These are phyloP conservation scores for Penicillium psychrosexuale DNA, from an alignment of 2,329 filamentous ascomycete species.

Conservation along the genomic window DNA sequence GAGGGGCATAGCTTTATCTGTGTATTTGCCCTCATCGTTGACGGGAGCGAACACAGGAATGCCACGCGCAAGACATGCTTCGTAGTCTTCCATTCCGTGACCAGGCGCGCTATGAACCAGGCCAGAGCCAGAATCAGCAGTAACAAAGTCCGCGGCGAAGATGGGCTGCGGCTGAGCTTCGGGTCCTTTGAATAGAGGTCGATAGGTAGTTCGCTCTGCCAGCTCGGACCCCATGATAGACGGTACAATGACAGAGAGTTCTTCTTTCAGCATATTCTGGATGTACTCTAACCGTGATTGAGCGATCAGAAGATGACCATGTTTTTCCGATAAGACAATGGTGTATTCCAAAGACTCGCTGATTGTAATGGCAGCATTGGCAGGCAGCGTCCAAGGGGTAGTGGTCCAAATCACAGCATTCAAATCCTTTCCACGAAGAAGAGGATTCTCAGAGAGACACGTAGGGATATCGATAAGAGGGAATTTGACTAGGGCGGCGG, in stretches of 20 bases:
- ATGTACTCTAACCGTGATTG: slow-evolving; percentile 64
- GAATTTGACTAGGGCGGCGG: slow-evolving; percentile 69
- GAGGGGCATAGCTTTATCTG: slow-evolving; percentile 70
- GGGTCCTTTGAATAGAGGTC: slow-evolving; percentile 64
- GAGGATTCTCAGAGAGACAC: slow-evolving; percentile 41
- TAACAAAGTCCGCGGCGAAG: slow-evolving; percentile 84
- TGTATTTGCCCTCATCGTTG: slow-evolving; percentile 77
- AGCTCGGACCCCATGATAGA: slow-evolving; percentile 65
- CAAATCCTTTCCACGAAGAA: slow-evolving; percentile 51
- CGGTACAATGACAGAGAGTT: slow-evolving; percentile 51
- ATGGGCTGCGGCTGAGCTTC: slow-evolving; percentile 62
- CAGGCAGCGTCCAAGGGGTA: slow-evolving; percentile 94
- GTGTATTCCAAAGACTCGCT: slow-evolving; percentile 71
- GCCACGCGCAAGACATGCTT: slow-evolving; percentile 67
- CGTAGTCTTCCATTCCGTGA: slow-evolving; percentile 95
- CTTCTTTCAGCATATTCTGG: slow-evolving; percentile 50
- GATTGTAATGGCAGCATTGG: slow-evolving; percentile 85
- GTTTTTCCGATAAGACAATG: slow-evolving; percentile 56
- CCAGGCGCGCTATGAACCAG: slow-evolving; percentile 94
- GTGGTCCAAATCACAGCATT: slow-evolving; percentile 97
- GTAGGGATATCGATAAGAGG: slow-evolving; percentile 56
- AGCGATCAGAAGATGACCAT: slow-evolving; percentile 68
- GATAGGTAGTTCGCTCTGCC: slow-evolving; percentile 61
- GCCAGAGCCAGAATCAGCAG: slow-evolving; percentile 83
- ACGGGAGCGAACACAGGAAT: slow-evolving; percentile 79